Evolutionary conservation across 768 basidiomycete genomes (phyloP).

Genomic region (Paxillus rubicundulus): DNA sequence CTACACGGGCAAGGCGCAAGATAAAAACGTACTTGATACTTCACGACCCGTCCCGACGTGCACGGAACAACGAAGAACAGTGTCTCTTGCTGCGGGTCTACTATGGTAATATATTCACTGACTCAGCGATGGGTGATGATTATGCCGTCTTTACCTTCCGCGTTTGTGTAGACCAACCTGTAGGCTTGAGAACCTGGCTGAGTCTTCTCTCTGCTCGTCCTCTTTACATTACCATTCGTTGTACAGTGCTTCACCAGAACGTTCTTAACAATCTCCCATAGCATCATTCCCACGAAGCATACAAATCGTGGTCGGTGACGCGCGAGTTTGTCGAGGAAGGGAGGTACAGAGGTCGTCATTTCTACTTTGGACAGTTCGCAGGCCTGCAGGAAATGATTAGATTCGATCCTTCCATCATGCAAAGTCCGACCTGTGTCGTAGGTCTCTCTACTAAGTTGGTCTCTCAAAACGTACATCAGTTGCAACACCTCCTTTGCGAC

Average conservation of each 20-base stretch:
- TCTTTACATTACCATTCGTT: slow-evolving; percentile 3
- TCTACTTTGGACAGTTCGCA: slow-evolving; percentile 54
- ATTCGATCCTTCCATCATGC: neutral
- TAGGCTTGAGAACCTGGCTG: slow-evolving; percentile 23
- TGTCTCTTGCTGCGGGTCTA: slow-evolving; percentile 42
- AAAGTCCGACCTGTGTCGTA: slow-evolving; percentile 51
- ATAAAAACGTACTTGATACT: slow-evolving; percentile 56
- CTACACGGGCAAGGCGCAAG: neutral
- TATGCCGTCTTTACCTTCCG: slow-evolving; percentile 2
- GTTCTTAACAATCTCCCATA: slow-evolving; percentile 46
- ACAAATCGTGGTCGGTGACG: slow-evolving; percentile 59
- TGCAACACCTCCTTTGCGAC: neutral
- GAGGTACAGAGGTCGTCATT: slow-evolving; percentile 51
- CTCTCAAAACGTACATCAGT: slow-evolving; percentile 33
- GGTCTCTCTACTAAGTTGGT: slow-evolving; percentile 75
- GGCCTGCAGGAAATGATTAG: slow-evolving; percentile 36
- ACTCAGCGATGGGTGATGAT: neutral
- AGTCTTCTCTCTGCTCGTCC: slow-evolving; percentile 8
- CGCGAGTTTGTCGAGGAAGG: slow-evolving; percentile 57
- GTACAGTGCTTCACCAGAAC: slow-evolving; percentile 21
- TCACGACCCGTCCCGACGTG: slow-evolving; percentile 71
- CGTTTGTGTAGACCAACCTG: slow-evolving; percentile 16
- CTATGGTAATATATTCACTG: neutral
- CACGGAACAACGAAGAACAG: slow-evolving; percentile 75
- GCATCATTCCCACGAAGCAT: slow-evolving; percentile 77